Base-by-base conservation (phyloP, 1,284 basidiomycete species). In the Abortiporus biennis region DNA sequence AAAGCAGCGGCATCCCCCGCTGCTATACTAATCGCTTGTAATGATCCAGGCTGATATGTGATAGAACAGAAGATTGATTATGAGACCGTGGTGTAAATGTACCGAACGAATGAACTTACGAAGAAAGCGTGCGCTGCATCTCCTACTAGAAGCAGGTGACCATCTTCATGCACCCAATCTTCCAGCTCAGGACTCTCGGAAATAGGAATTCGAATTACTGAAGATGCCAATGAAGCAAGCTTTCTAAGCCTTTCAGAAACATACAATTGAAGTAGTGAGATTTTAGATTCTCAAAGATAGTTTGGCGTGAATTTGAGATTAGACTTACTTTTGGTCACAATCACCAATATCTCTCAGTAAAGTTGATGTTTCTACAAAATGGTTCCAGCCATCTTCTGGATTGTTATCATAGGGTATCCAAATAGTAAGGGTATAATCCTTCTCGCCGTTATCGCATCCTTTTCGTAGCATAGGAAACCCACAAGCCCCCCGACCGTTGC, bases 151-250 rank as follows among this genome's bases (percentile, higher is more conserved):
- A 72, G 52, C 15, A 75, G 56, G 13, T 62, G 62, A 2, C 65
- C 64, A 19, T 61, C 62, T 0, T 63, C 52, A 47, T 79, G 72
- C 0, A 75, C 70, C 80, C 80, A 83, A 17, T 76, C 67, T 31
- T 78, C 71, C 8, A 76, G 55, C 4, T 64, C 60, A 2, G 55
- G 43, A 15, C 61, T 54, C 27, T 64, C 61, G 33, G 56, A 58
- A 4, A 74, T 59, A 1, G 64, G 64, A 29, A 65, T 52, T 37
- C 67, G 66, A 20, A 55, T 44, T 15, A 61, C 58, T 31, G 63
- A 48, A 11, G 48, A 44, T 23, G 69, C 63, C 11, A 6, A 24
- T 24, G 12, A 4, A 4, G 25, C 23, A 4, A 38, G 20, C 37
- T 38, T 38, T 16, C 33, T 9, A 8, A 12, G 23, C 15, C 36